Percentiles rank a stretch among this genome's conserved stretches.
Evolutionary conservation across 352 stramenopile genomes (phyloP).

Genomic region (Phytophthora citrophthora): DNA sequence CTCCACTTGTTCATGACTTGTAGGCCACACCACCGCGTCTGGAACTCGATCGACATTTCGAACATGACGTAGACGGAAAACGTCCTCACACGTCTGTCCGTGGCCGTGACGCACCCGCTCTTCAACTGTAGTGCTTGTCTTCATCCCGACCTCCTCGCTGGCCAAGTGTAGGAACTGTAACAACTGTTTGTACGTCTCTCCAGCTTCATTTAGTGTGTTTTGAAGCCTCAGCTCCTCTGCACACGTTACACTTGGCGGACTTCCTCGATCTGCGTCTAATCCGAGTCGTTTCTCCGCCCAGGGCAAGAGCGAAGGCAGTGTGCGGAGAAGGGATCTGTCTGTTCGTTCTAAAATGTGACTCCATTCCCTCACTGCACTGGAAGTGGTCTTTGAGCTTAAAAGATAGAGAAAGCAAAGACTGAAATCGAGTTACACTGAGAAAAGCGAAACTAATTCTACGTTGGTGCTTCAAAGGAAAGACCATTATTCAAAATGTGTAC

Average conservation of each 20-base stretch:
- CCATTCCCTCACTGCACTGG: too few species aligned
- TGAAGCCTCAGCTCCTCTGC: slow-evolving; percentile 42
- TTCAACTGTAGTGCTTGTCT: slow-evolving; percentile 45
- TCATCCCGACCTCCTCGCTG: slow-evolving; percentile 32
- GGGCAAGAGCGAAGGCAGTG: slow-evolving; percentile 54
- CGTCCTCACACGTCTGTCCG: slow-evolving; percentile 77
- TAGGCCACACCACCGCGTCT: slow-evolving; percentile 92
- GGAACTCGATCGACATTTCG: slow-evolving; percentile 70
- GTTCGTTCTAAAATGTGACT: too few species aligned
- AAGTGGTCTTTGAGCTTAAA: too few species aligned
- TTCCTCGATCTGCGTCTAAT: slow-evolving; percentile 48
- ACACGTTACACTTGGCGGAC: slow-evolving; percentile 37
- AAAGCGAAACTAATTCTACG: too few species aligned
- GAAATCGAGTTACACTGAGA: too few species aligned
- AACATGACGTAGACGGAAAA: slow-evolving; percentile 62
- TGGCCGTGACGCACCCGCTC: slow-evolving; percentile 73
- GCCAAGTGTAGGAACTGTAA: slow-evolving; percentile 40
- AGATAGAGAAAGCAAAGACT: too few species aligned
- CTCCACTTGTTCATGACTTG: slow-evolving; percentile 82
- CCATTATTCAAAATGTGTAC: neutral
- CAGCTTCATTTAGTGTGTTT: slow-evolving; percentile 24
- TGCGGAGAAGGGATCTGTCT: slow-evolving; percentile 20
- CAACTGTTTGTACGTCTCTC: slow-evolving; percentile 24
- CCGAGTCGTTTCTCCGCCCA: slow-evolving; percentile 69
- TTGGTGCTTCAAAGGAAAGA: neutral